Evolutionary conservation across 2,329 filamentous ascomycete genomes (phyloP), one percentile per base, ranked within the genome.

Genomic region (Immersiporthe knoxdaviesiana): DNA sequence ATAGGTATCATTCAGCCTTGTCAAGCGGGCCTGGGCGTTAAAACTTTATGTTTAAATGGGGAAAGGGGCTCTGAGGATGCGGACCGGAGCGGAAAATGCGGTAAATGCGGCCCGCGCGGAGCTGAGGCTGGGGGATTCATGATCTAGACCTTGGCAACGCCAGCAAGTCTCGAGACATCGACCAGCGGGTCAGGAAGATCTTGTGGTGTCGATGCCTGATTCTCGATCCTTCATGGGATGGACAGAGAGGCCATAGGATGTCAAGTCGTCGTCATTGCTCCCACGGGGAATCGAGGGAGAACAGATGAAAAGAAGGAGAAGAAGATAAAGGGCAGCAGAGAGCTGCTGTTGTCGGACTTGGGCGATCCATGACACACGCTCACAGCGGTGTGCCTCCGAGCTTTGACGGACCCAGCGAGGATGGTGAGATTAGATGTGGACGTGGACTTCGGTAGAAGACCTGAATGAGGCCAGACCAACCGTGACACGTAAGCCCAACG

Each of bases 51-150:
- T 56, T 30, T 56, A 56, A 30, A 11, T 30, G 14, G 8, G 35
- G 14, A 18, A 32, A 32, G 18, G 4, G 52, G 27, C 52, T 16
- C 14, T 18, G 27, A 16, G 18, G 27, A 56, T 18, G 27, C 52
- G 52, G 27, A 56, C 12, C 52, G 27, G 52, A 56, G 27, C 52
- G 52, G 52, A 32, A 56, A 56, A 12, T 56, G 52, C 52, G 52
- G 52, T 4, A 56, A 16, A 16, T 56, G 52, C 52, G 52, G 52
- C 24, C 52, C 52, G 52, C 16, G 52, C 52, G 52, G 52, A 32
- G 52, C 52, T 8, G 52, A 32, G 50, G 7, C 27, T 27, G 12
- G 52, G 14, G 8, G 27, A 30, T 16, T 56, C 12, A 4, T 56
- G 52, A 56, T 32, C 52, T 5, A 18, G 52, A 56, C 24, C 12